A percentile compares a stretch with the other conserved stretches of the same genome.
These are phyloP conservation scores for Ustilago curta DNA, from an alignment of 1,284 basidiomycete species.

Conservation along the genomic window DNA sequence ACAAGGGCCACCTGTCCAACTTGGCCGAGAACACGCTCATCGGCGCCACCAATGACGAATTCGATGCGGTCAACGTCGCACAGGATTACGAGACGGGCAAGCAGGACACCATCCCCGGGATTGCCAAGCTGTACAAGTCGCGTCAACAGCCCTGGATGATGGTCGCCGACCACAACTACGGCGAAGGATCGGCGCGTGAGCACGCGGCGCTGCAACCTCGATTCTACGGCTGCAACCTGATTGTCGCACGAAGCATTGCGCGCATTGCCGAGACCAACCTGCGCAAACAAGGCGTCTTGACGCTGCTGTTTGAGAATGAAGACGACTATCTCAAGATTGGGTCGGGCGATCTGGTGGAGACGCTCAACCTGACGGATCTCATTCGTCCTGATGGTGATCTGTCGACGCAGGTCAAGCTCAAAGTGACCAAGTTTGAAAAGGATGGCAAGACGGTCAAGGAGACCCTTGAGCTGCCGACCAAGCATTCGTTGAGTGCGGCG, in stretches of 20 bases:
- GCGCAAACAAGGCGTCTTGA: slow-evolving; percentile 68
- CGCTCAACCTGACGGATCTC: slow-evolving; percentile 63
- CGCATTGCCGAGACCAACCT: slow-evolving; percentile 77
- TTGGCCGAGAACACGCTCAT: slow-evolving; percentile 89
- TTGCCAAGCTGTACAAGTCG: slow-evolving; percentile 62
- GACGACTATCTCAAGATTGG: slow-evolving; percentile 63
- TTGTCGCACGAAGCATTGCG: slow-evolving; percentile 73
- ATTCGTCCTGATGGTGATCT: slow-evolving; percentile 59
- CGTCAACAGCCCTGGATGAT: slow-evolving; percentile 80
- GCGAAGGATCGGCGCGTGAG: slow-evolving; percentile 97
- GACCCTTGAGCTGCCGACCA: slow-evolving; percentile 63
- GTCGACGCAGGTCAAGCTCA: slow-evolving; percentile 60
- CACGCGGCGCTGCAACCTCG: slow-evolving; percentile 97
- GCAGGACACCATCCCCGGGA: slow-evolving; percentile 65
- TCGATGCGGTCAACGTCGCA: slow-evolving; percentile 71
- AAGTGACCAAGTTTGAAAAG: slow-evolving; percentile 63
- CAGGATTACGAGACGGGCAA: slow-evolving; percentile 62
- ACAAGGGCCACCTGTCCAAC: slow-evolving; percentile 91
- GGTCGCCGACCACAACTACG: slow-evolving; percentile 87
- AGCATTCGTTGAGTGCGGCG: slow-evolving; percentile 61
- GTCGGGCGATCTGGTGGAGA: slow-evolving; percentile 65
- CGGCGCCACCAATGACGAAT: slow-evolving; percentile 69
- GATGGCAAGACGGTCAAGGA: slow-evolving; percentile 60
- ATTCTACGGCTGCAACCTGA: slow-evolving; percentile 79
- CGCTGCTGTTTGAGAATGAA: slow-evolving; percentile 67